These are phyloP conservation scores for Lecanicillium sp. DNA, from an alignment of 2,329 filamentous ascomycete genomes.

Conservation along the genomic window DNA sequence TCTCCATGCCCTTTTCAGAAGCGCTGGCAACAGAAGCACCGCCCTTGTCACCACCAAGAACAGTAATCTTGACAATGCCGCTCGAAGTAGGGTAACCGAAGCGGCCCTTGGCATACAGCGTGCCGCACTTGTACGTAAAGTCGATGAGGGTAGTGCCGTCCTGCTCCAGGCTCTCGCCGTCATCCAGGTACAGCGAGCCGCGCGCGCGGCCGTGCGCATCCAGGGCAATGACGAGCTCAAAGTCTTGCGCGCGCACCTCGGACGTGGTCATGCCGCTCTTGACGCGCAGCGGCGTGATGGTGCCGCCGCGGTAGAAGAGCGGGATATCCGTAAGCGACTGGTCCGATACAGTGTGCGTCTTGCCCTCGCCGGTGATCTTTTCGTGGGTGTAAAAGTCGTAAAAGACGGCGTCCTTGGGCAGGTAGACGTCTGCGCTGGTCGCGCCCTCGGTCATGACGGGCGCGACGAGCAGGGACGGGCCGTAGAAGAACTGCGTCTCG, in stretches of 20 bases:
- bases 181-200: slow-evolving; percentile 66
- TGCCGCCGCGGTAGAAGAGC: slow-evolving; percentile 59
- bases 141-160: slow-evolving; percentile 42
- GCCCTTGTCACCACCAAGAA: slow-evolving; percentile 28
- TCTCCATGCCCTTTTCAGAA: background rate
- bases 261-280: slow-evolving; percentile 55
- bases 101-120: slow-evolving; percentile 38
- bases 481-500: slow-evolving; percentile 41
- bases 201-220: slow-evolving; percentile 52
- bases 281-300: slow-evolving; percentile 54
- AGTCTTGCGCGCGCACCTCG: slow-evolving; percentile 55
- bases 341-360: slow-evolving; percentile 24
- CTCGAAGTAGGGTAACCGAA: slow-evolving; percentile 42
- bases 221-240: slow-evolving; percentile 64
- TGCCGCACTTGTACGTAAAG: slow-evolving; percentile 48
- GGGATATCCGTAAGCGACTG: slow-evolving; percentile 45
- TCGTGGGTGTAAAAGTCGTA: slow-evolving; percentile 43
- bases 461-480: slow-evolving; percentile 33
- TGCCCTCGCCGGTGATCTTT: slow-evolving; percentile 30
- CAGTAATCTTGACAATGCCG: slow-evolving; percentile 36
- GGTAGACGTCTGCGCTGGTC: slow-evolving; percentile 34
- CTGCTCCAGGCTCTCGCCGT: slow-evolving; percentile 60
- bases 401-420: slow-evolving; percentile 37
- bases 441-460: slow-evolving; percentile 35
- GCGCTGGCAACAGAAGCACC: background rate